Evolutionary conservation across 176 grass and related monocot species (phyloP).

Genomic region (Tillandsia leiboldiana): DNA sequence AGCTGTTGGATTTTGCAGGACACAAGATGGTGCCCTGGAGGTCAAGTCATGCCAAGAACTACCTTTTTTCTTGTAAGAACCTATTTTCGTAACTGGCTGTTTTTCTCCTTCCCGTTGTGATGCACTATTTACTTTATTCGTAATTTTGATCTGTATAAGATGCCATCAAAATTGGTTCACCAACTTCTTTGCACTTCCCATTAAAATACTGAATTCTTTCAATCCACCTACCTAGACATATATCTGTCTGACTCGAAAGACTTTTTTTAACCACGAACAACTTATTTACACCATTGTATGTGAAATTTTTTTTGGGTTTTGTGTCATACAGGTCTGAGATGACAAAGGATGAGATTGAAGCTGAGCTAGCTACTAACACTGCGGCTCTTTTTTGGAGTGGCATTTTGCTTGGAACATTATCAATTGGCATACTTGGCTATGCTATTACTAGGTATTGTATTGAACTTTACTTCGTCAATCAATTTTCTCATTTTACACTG

Average conservation of each 20-base stretch:
- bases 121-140: background rate
- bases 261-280: too few relatives aligned
- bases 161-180: background rate
- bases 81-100: background rate
- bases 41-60: constrained; percentile 59
- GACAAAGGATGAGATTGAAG: constrained; percentile 76
- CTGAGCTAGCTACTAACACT: constrained; percentile 39
- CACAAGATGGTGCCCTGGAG: constrained; percentile 37
- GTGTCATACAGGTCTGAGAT: constrained; percentile 56
- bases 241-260: too few relatives aligned
- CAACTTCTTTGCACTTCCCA: background rate
- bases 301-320: constrained; percentile 15
- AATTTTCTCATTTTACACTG: background rate
- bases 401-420: constrained; percentile 64
- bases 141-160: background rate
- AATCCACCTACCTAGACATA: too few relatives aligned
- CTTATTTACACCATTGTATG: background rate
- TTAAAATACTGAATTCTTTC: background rate
- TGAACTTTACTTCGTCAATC: background rate
- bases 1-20: constrained; percentile 58
- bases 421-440: constrained; percentile 59
- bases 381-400: constrained; percentile 61
- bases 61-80: constrained; percentile 89
- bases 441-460: constrained; percentile 54
- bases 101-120: background rate